Evolutionary conservation across 257 asterid species (phyloP).

Genomic region (Nicotiana sylvestris): DNA sequence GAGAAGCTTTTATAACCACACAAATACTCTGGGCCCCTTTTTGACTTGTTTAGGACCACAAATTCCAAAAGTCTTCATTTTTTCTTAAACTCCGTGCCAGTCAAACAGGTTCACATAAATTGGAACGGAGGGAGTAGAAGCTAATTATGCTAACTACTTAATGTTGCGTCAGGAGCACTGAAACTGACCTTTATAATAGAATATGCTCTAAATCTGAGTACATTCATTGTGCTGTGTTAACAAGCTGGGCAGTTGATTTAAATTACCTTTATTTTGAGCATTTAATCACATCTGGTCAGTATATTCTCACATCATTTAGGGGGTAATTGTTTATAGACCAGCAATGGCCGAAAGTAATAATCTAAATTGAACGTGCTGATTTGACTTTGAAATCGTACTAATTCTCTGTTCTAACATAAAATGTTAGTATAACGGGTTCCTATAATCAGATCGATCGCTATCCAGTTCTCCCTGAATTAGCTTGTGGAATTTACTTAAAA

Average conservation of each 20-base stretch:
- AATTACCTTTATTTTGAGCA: conserved; percentile 1
- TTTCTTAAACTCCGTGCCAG: too few relatives aligned
- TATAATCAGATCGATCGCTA: neutral
- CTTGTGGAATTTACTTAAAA: neutral
- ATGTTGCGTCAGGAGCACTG: conserved; percentile 1
- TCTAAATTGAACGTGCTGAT: neutral
- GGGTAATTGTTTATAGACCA: neutral
- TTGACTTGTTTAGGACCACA: too few relatives aligned
- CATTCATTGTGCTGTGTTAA: neutral
- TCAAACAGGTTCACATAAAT: too few relatives aligned
- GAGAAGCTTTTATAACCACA: too few relatives aligned
- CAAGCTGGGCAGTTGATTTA: neutral
- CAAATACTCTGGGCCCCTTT: too few relatives aligned
- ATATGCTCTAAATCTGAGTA: neutral
- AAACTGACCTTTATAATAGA: neutral
- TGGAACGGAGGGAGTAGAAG: neutral
- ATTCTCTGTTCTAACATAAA: neutral
- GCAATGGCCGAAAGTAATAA: neutral
- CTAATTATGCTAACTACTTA: conserved; percentile 1
- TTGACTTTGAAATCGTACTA: neutral
- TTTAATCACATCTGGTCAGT: neutral
- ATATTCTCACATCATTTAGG: neutral
- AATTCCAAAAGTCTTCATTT: too few relatives aligned
- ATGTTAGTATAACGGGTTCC: neutral
- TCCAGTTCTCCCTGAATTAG: neutral